These are phyloP conservation scores for Pseudopithomyces chartarum DNA, from an alignment of 2,329 filamentous ascomycete species.

Conservation along the genomic window DNA sequence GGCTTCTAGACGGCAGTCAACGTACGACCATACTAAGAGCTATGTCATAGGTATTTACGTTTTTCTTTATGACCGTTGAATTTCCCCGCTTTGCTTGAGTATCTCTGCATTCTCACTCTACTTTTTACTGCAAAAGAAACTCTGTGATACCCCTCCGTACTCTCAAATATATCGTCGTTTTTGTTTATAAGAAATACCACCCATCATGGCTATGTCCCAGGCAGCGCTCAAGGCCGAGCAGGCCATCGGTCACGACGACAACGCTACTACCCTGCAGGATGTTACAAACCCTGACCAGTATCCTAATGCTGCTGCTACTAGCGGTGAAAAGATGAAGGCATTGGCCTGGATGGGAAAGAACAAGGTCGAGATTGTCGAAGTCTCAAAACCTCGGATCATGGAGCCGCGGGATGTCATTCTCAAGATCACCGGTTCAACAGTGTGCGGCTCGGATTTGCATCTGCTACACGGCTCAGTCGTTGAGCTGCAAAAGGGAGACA, in stretches of 20 bases:
- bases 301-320: slow-evolving; percentile 37
- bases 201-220: slow-evolving; percentile 44
- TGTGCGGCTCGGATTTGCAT: slow-evolving; percentile 66
- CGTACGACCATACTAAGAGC: slow-evolving; percentile 14
- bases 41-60: slow-evolving; percentile 29
- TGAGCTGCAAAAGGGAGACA: slow-evolving; percentile 58
- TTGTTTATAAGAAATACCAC: slow-evolving; percentile 1
- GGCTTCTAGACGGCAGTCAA: slow-evolving; percentile 23
- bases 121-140: background rate
- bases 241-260: slow-evolving; percentile 68
- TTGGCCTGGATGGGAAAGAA: slow-evolving; percentile 84
- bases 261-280: slow-evolving; percentile 70
- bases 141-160: slow-evolving; percentile 10
- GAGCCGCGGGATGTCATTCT: slow-evolving; percentile 79
- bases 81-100: slow-evolving; percentile 3
- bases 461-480: slow-evolving; percentile 56
- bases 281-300: slow-evolving; percentile 64
- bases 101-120: background rate
- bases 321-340: slow-evolving; percentile 75
- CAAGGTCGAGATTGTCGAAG: slow-evolving; percentile 71
- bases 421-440: slow-evolving; percentile 71
- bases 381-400: slow-evolving; percentile 72
- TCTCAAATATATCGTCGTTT: background rate
- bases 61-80: slow-evolving; percentile 22
- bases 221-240: slow-evolving; percentile 71